Base-by-base conservation (phyloP, 176 grass and related monocot genomes). In the Avena insularis region DNA sequence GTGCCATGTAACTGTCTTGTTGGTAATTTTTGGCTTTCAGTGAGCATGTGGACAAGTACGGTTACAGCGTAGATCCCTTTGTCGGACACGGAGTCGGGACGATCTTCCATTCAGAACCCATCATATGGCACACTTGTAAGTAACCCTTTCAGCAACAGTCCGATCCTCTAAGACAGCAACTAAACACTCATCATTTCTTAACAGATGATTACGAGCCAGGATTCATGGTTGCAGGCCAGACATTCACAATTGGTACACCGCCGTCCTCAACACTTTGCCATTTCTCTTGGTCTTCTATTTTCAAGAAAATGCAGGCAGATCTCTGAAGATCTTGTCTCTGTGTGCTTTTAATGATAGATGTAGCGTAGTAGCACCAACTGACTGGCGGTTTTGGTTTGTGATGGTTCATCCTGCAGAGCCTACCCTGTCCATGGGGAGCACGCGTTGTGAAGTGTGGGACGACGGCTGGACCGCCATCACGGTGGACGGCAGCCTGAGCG, bases 381-480 rank as follows among this genome's bases (percentile, higher is more conserved):
- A 70, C 33, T 77, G 71, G 45, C 48, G 21, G 23, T 81, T 49
- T 31, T 8, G 21, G 21, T 66, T 65, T 48, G 43, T 51, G 43
- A 29, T 66, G 43, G 72, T 53, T 82, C 76, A 17, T 14, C 11
- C 2, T 66, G 80, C 84, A 94, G 96, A 95, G 84, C 96, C 93
- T 17, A 95, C 92, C 1, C 81, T 98, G 57, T 93, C 93, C 53
- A 68, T 87, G 85, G 96, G 93, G 71, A 93, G 84, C 88, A 98
- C 79, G 45, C 80, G 75, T 31, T 88, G 89, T 60, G 65, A 84
- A 36, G 54, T 92, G 63, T 95, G 91, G 93, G 93, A 92, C 71
- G 96, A 98, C 65, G 91, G 91, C 35, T 95, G 96, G 96, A 95
- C 96, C n/a, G 83, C 93, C 4, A 57, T 98, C 29, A 89, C 96